Evolutionary conservation across 129 eudicot species (phyloP), one percentile per base, ranked within the genome.

Genomic region (Rutidosis leptorrhynchoides): DNA sequence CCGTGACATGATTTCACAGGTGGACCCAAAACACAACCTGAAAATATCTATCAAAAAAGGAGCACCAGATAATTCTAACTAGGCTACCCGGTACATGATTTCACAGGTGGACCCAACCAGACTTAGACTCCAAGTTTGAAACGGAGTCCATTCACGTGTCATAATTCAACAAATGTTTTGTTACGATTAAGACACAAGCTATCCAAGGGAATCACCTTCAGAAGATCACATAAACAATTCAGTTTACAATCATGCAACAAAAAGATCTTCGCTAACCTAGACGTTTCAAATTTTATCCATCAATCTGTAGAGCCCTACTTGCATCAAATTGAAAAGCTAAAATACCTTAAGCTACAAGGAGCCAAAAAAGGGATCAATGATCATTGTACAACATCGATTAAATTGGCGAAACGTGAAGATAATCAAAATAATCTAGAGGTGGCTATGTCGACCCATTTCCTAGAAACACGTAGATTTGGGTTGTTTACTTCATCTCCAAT

Each of bases 81-180:
- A 3, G 5, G 37, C 51, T 69, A 56, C 49, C 37, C 4, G 5
- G 10, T 45, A 75, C 55, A 58, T 21, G n/a, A 26, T 58, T 53
- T 58, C 62, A 46, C 19, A 67, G 68, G 27, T 35, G 4, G 62
- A 48, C 57, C 51, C 67, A 43, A n/a, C 43, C 40, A 74, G 58
- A 29, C 45, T 35, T 21, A 67, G 19, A 21, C 35, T 58, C 35
- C 63, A 58, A 58, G 12, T 37, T 58, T 51, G 54, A 25, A 56
- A 64, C 54, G 56, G 27, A 27, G 19, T 9, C 37, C 48, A 25
- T 27, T 58, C 74, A 58, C 30, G 68, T 14, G 48, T n/a, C 53
- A 23, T 42, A 45, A 52, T 27, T 25, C 46, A 20, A 65, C 25
- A 65, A 37, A 65, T 27, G 28, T 8, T 46, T 27, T 26, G 42